Base-by-base conservation (phyloP, 176 grass and related monocot species). In the Puccinellia tenuiflora region DNA sequence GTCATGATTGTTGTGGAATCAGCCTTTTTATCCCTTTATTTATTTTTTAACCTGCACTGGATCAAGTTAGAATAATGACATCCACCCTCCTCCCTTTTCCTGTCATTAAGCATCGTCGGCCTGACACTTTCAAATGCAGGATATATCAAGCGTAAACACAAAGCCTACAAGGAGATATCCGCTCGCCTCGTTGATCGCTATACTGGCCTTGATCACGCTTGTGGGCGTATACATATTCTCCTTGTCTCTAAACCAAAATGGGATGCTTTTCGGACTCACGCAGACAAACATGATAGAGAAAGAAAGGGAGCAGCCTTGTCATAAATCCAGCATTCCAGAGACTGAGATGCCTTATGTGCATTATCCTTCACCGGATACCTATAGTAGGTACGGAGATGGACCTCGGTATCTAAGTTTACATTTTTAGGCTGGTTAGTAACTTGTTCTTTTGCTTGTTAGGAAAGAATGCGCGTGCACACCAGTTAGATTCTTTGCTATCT, bases 401-500 rank as follows among this genome's bases (percentile, higher is more conserved):
- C 48, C 61, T 83, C 18, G 18, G 0, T 12, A 7, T 76, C 14
- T 68, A 65, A 50, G 25, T 73, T n/a, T 72, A 11, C 43, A 0
- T 28, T 78, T 48, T 21, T 11, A 61, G 15, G 39, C 33, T 33
- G 51, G 68, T 28, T 13, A 75, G 26, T 79, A 65, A 79, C 80
- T 65, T 45, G 35, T 1, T 83, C 68, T 30, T 52, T 83, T 90
- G 20, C 81, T 83, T 81, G 66, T 70, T 90, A 96, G 94, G 88
- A 89, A 96, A 91, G 88, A 91, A 85, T 98, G 92, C 78, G 82
- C 46, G 14, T 98, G 96, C 85, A 95, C 87, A 13, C 90, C 92
- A 15, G 92, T 98, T 78, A 90, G 89, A 18, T 93, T 88, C 77
- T 98, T 98, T 90, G 90, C 96, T 77, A 99, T 99, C 75, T 84